Evolutionary conservation across 768 basidiomycete genomes (phyloP), one percentile per base, ranked within the genome.

Genomic region (Trametes punicea): DNA sequence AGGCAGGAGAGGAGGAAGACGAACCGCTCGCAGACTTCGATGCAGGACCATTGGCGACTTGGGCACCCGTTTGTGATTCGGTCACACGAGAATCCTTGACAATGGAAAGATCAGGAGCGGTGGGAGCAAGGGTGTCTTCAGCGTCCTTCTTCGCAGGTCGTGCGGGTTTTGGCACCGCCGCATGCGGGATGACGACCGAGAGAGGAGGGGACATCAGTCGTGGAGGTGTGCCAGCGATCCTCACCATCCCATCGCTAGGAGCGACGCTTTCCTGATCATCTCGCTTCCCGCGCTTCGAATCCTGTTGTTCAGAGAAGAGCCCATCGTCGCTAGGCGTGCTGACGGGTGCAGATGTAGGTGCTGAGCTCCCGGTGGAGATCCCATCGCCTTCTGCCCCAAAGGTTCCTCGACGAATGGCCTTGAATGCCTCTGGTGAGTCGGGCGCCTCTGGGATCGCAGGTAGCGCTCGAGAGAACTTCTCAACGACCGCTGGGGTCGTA

Each of bases 381-480:
- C 13, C 40, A 18, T 55, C 52, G 4, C 49, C 36, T 1, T 51
- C 58, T 6, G 30, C 9, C 18, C 58, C 58, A n/a, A 60, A 60
- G 5, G 58, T 60, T 15, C 48, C 58, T 20, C 52, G 42, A 23
- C 53, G 58, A 13, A 18, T n/a, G 5, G 7, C 21, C 38, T 39
- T 48, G 11, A 49, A n/a, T 8, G 33, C 29, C 4, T 30, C 39
- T 0, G 58, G 58, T 4, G 58, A 60, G 39, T 60, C 54, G 4
- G 53, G 58, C 16, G 53, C 58, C n/a, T 60, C 58, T 9, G 58
- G 58, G 21, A 60, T 60, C n/a, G 53, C 36, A 38, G 58, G 58
- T 18, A 60, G 58, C 4, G 58, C 58, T 1, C 58, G 58, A 21
- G 31, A 26, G 39, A 40, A 46, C 20, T 46, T 46, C 34, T 54